These are phyloP conservation scores for Linanthus parryae DNA, from an alignment of 148 eudicot genomes.

Conservation along the genomic window DNA sequence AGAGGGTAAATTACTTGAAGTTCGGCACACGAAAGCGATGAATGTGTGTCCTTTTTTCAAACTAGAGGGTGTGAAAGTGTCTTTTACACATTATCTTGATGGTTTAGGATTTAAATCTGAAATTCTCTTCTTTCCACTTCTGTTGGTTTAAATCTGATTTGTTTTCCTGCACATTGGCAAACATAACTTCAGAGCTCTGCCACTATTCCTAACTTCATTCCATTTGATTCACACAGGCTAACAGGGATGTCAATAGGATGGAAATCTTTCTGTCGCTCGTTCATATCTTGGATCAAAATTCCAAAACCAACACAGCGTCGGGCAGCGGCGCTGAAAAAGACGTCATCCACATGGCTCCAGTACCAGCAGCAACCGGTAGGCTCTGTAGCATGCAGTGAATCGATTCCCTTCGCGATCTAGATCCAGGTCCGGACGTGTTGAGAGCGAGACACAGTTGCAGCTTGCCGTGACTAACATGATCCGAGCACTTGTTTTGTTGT, in stretches of 20 bases:
- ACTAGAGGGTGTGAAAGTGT: too few relatives aligned
- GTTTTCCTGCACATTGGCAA: too few relatives aligned
- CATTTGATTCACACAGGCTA: conserved; percentile 42
- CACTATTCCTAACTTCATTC: too few relatives aligned
- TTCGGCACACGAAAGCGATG: too few relatives aligned
- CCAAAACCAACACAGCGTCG: conserved; percentile 30
- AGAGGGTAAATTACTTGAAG: too few relatives aligned
- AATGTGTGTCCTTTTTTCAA: too few relatives aligned
- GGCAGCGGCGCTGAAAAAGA: conserved; percentile 27
- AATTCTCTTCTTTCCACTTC: too few relatives aligned
- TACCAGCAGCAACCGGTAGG: conserved; percentile 34
- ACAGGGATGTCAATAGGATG: conserved; percentile 77
- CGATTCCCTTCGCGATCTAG: conserved; percentile 15
- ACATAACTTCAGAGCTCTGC: too few relatives aligned
- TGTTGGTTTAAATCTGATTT: too few relatives aligned
- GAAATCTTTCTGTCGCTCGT: conserved; percentile 67
- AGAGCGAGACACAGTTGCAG: conserved; percentile 42
- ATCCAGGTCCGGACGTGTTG: conserved; percentile 49
- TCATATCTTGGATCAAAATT: conserved; percentile 61
- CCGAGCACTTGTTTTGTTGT: conserved; percentile 1
- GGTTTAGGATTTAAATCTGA: too few relatives aligned
- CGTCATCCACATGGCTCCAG: conserved; percentile 33
- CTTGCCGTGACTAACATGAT: conserved; percentile 71
- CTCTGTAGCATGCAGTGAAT: conserved; percentile 40
- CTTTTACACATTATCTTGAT: too few relatives aligned